Base-by-base conservation (phyloP, 2,329 filamentous ascomycete genomes). In the Neonectria coccinea region DNA sequence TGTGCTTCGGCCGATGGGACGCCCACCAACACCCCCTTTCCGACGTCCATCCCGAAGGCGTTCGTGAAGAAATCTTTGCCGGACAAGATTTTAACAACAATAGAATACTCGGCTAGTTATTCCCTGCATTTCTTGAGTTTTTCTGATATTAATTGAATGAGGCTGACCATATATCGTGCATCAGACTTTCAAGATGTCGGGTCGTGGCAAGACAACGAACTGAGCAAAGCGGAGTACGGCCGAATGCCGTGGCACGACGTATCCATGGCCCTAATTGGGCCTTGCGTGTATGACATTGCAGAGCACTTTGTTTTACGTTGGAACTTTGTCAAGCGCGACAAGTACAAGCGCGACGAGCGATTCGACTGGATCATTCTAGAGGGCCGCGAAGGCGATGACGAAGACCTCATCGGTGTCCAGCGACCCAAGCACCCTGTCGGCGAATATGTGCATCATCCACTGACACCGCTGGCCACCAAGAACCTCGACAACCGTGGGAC, bases 231-330 rank as follows among this genome's bases (percentile, higher is more conserved):
- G 3, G 93, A 97, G 53, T 97, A 91, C 73, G 94, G 94, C 8
- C 91, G 96, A 31, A 98, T 99, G 96, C 95, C 95, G 0, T 99
- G 96, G 96, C 94, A 98, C 76, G 96, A 99, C 77, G 94, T 97
- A 3, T 86, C 92, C 10, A 97, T 98, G 92, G 94, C 91, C 12
- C 72, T 97, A n/a, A 87, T 96, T 62, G 95, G 96, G 0, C 93
- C 94, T 18, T 92, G 90, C 69, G 92, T 97, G 11, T 94, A 95
- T 76, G 95, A 98, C 74, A 96, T 99, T 71, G 94, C 94, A 0
- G 94, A 97, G 79, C 94, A 98, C 77, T 99, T 98, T 72, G 89
- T 97, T 9, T 82, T 97, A 50, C 89, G 96, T 36, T 98, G 95
- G 96, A 98, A 99, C 76, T 97, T 97, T 74, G 86, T 95, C 80